A percentile compares a stretch with the other conserved stretches of the same genome.
phyloP scores from a whole-genome alignment of 495 filamentous ascomycete species.

The Darksidea phi region DNA sequence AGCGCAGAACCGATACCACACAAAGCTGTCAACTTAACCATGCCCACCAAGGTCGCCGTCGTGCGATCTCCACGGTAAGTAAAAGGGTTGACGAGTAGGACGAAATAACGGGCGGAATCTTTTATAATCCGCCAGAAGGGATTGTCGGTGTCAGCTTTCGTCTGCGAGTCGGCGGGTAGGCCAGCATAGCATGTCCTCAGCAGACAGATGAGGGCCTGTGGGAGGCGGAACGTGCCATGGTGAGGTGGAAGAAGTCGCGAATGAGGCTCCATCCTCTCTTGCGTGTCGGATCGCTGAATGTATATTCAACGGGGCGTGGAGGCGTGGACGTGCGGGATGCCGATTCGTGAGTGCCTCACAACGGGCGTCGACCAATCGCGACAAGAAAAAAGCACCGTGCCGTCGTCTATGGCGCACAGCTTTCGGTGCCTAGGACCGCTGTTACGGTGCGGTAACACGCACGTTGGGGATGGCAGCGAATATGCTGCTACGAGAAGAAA shows the following conservation, averaged over 20 bases:
- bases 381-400: slow-evolving; percentile 15
- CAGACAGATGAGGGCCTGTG: slow-evolving; percentile 29
- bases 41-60: slow-evolving; percentile 28
- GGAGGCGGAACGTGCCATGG: slow-evolving; percentile 23
- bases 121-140: slow-evolving; percentile 10
- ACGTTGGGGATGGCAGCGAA: slow-evolving; percentile 26
- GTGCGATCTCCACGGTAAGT: not conserved
- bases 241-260: slow-evolving; percentile 15
- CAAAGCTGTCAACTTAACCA: slow-evolving; percentile 34
- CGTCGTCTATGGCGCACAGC: slow-evolving; percentile 19
- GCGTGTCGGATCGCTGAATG: slow-evolving; percentile 26
- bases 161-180: not conserved
- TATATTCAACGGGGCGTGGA: slow-evolving; percentile 29
- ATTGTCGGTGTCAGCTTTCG: slow-evolving; percentile 20
- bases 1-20: slow-evolving; percentile 35
- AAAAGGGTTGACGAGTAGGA: slow-evolving; percentile 3
- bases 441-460: slow-evolving; percentile 30
- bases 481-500: slow-evolving; percentile 10
- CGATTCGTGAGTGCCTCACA: not conserved
- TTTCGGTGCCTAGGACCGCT: slow-evolving; percentile 32
- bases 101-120: not conserved
- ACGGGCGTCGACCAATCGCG: slow-evolving; percentile 19
- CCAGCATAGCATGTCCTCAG: slow-evolving; percentile 18
- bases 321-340: slow-evolving; percentile 17
- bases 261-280: slow-evolving; percentile 32